Evolutionary conservation across 495 filamentous ascomycete species (phyloP).

Genomic region (Xylaria palmicola): DNA sequence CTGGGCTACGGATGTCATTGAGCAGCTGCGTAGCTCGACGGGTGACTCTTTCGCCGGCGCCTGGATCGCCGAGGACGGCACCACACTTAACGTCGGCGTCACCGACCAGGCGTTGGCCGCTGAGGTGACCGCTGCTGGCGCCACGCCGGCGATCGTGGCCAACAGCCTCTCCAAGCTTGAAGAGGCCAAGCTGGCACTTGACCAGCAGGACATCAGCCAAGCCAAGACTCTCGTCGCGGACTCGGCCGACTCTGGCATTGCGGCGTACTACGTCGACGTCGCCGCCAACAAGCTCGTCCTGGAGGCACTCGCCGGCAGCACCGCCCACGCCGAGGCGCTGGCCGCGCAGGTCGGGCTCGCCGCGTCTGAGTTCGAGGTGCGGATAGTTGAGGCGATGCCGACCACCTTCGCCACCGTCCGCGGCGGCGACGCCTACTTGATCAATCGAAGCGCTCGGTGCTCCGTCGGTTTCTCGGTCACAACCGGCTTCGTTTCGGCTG

Average conservation of each 20-base stretch:
- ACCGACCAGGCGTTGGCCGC: conserved; percentile 23
- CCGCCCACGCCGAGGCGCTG: conserved; percentile 24
- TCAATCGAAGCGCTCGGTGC: conserved; percentile 21
- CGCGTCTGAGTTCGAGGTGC: conserved; percentile 27
- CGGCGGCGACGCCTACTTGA: conserved; percentile 26
- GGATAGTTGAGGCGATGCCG: conserved; percentile 22
- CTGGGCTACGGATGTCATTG: conserved; percentile 22
- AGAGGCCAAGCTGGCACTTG: conserved; percentile 25
- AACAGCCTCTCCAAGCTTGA: conserved; percentile 29
- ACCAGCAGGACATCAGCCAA: conserved; percentile 26
- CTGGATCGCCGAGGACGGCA: conserved; percentile 28
- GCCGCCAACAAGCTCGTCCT: conserved; percentile 27
- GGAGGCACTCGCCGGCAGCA: conserved; percentile 24
- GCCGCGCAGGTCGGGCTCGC: conserved; percentile 24
- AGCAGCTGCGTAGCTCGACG: conserved; percentile 23
- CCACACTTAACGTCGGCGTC: conserved; percentile 22
- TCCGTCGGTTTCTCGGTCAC: conserved; percentile 29
- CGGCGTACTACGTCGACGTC: conserved; percentile 29
- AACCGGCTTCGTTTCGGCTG: conserved; percentile 28
- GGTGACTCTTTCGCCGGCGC: conserved; percentile 26
- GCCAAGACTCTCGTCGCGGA: conserved; percentile 22
- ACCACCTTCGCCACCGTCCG: conserved; percentile 24
- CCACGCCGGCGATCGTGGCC: conserved; percentile 22
- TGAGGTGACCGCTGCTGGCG: conserved; percentile 26
- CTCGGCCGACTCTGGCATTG: conserved; percentile 19